Evolutionary conservation across 1,139 yeast genomes (phyloP), one percentile per base, ranked within the genome.

Genomic region (Geotrichum phurueaensis): DNA sequence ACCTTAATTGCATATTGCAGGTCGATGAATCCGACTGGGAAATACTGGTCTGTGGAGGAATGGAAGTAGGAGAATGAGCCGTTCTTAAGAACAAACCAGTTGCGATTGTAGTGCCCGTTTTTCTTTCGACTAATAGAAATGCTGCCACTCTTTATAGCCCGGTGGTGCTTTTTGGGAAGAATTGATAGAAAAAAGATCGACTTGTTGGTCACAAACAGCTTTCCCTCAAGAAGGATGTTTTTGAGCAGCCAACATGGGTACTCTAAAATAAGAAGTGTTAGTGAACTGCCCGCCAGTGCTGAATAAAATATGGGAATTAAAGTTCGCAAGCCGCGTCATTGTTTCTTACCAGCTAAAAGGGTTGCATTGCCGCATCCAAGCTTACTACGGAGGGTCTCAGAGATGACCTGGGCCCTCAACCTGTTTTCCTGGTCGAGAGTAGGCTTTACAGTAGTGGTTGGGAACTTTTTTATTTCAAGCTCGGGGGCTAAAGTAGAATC

Each of bases 181-280:
- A 84, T 86, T 0, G 97, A 95, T 75, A 87, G 87, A 71, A 89
- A 92, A 54, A 90, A 75, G 10, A 91, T 72, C 65, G 84, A 82
- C 15, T 81, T 77, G 52, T 77, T 73, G 1, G 97, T 91, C 47
- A 92, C 73, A 68, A 87, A 88, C 18, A 90, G 72, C 67, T 88
- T 92, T 1, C 98, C 98, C 71, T 90, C 97, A 36, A 91, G 75
- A 47, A 92, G 75, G 0, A 92, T 95, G 67, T 89, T 96, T 63
- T 85, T 82, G 60, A 89, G 78, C 50, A 91, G 76, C 96, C 97
- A 92, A 39, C 91, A 84, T 6, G 87, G 81, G 68, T 79, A 87
- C 65, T 85, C 73, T 62, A 52, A 25, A 15, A 7, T 22, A 22
- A 43, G 23, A 20, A 20, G 51, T 56, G 55, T 56, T 51, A 51